Conservation (phyloP, 305 asterid species). For the Fraxinus angustifolia region DNA sequence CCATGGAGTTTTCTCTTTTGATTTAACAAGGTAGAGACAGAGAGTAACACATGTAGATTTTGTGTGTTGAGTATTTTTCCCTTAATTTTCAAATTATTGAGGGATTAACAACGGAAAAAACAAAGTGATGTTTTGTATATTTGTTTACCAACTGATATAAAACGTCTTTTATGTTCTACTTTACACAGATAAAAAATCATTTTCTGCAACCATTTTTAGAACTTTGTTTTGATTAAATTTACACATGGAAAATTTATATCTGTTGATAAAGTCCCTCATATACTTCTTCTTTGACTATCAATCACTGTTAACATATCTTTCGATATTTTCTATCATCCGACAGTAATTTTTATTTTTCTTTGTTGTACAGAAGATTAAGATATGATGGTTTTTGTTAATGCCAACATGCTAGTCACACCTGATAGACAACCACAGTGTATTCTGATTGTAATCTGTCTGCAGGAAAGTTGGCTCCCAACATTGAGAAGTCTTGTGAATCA, state of each 20-base stretch:
- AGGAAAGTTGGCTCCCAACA: slow-evolving; percentile 92
- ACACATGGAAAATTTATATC: background rate
- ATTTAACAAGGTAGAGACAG: background rate
- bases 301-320: background rate
- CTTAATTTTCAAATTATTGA: background rate
- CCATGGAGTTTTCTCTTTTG: background rate
- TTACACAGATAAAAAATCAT: background rate
- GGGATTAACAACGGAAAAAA: background rate
- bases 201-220: background rate
- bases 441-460: slow-evolving; percentile 34
- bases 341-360: background rate
- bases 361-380: background rate
- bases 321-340: background rate
- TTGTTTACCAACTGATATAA: background rate
- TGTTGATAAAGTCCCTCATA: background rate
- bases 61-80: background rate
- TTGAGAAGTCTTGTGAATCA: slow-evolving; percentile 71
- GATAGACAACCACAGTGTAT: slow-evolving; percentile 6
- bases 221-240: background rate
- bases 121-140: background rate
- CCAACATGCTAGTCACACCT: slow-evolving; percentile 4
- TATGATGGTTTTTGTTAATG: background rate
- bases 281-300: background rate
- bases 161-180: background rate
- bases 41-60: background rate